phyloP scores from a whole-genome alignment of 495 filamentous ascomycete genomes.

The Evansstolkia leycettana region DNA sequence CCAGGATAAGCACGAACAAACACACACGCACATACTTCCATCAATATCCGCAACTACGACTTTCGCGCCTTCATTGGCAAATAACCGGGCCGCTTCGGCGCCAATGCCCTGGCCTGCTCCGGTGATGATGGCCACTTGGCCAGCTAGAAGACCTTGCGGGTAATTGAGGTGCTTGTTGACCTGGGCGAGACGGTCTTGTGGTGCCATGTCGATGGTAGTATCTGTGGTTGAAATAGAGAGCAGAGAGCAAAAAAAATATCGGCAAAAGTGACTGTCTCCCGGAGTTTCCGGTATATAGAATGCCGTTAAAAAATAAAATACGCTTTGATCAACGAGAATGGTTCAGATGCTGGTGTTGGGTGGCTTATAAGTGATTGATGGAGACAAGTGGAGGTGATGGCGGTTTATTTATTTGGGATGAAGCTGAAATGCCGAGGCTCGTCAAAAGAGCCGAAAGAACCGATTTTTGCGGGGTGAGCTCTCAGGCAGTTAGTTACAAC shows the following conservation, averaged over 20 bases:
- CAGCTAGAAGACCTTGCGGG: conserved; percentile 61
- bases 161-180: conserved; percentile 68
- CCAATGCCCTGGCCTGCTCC: conserved; percentile 84
- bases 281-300: too few relatives aligned
- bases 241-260: too few relatives aligned
- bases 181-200: conserved; percentile 47
- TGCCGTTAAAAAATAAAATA: too few relatives aligned
- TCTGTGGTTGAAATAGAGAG: background rate
- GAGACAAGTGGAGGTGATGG: background rate
- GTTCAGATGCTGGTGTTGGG: too few relatives aligned
- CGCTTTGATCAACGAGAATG: too few relatives aligned
- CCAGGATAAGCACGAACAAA: too few relatives aligned
- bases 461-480: too few relatives aligned
- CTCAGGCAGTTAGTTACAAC: background rate
- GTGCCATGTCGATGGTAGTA: conserved; percentile 17
- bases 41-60: conserved; percentile 78
- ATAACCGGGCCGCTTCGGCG: conserved; percentile 66
- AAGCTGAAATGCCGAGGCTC: conserved; percentile 20
- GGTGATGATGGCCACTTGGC: conserved; percentile 79
- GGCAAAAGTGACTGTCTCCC: too few relatives aligned
- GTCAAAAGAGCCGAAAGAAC: background rate
- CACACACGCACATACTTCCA: conserved; percentile 40
- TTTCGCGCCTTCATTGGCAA: conserved; percentile 76
- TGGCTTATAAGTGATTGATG: background rate
- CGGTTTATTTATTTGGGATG: background rate